These are phyloP conservation scores for Monascus ruber DNA, from an alignment of 2,329 filamentous ascomycete species.

Conservation along the genomic window DNA sequence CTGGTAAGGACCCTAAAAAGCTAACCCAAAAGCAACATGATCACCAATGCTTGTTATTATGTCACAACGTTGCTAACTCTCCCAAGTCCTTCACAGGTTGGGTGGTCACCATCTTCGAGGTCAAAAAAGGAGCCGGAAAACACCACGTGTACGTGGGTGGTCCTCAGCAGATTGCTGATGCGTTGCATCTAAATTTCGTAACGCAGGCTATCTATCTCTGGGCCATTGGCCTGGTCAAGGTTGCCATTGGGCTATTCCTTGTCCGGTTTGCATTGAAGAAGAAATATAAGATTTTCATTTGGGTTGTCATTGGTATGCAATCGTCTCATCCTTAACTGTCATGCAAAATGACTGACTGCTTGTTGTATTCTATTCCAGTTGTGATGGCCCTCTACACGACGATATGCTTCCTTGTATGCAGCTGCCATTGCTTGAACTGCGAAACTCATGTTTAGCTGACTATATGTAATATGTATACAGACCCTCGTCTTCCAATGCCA, in stretches of 20 bases:
- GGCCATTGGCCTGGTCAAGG: conserved; percentile 33
- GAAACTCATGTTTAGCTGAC: conserved; percentile 4
- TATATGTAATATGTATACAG: conserved; percentile 11
- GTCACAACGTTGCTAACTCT: too few species aligned
- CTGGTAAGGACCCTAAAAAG: conserved; percentile 2
- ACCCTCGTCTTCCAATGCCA: conserved; percentile 40
- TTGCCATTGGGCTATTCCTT: conserved; percentile 33
- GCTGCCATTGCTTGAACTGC: conserved; percentile 12
- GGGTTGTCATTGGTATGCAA: conserved; percentile 22
- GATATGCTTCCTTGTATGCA: conserved; percentile 8
- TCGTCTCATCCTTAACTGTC: conserved; percentile 16
- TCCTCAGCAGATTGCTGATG: conserved; percentile 17
- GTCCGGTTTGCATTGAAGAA: conserved; percentile 30
- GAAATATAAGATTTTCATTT: conserved; percentile 26
- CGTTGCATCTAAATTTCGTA: conserved; percentile 34
- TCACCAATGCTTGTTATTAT: background rate
- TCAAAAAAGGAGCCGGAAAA: conserved; percentile 35
- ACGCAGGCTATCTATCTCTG: conserved; percentile 36
- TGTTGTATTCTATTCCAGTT: conserved; percentile 8
- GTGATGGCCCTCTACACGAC: conserved; percentile 9
- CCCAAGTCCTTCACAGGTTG: conserved; percentile 26
- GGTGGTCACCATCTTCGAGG: conserved; percentile 30
- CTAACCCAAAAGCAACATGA: background rate
- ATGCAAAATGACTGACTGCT: conserved; percentile 9
- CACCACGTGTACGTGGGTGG: conserved; percentile 34